Evolutionary conservation across 2,329 filamentous ascomycete species (phyloP).

Genomic region (Cephalotrichum gorgonifer): DNA sequence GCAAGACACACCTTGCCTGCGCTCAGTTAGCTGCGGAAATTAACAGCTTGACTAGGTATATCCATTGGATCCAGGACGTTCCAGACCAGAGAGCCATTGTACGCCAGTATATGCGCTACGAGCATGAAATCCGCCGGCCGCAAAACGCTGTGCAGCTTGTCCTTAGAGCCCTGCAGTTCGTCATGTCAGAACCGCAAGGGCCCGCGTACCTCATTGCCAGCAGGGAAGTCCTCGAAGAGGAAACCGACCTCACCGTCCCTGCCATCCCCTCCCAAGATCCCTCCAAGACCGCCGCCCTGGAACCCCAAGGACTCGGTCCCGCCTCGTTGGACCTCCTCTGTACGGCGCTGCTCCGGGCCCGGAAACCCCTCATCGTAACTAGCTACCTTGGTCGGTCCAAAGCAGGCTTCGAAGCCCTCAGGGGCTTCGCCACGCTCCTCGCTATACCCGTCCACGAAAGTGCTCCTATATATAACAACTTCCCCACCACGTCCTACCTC

Average conservation of each 20-base stretch:
- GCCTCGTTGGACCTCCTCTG: conserved; percentile 6
- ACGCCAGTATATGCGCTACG: conserved; percentile 18
- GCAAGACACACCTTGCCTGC: neutral
- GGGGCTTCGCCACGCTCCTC: conserved; percentile 10
- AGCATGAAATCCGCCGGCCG: conserved; percentile 16
- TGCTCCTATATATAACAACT: conserved; percentile 33
- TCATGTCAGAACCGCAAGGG: conserved; percentile 15
- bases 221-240: conserved; percentile 14
- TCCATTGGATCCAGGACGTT: conserved; percentile 32
- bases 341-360: conserved; percentile 1
- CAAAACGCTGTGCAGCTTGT: conserved; percentile 17
- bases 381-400: conserved; percentile 8
- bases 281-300: conserved; percentile 4
- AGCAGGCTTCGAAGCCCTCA: conserved; percentile 8
- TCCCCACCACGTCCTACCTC: conserved; percentile 11
- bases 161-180: conserved; percentile 15
- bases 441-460: conserved; percentile 34
- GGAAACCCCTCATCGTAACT: conserved; percentile 9
- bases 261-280: conserved; percentile 7
- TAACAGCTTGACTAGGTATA: conserved; percentile 14
- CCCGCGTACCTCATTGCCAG: conserved; percentile 16
- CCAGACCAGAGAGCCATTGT: conserved; percentile 28
- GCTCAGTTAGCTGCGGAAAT: neutral
- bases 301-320: conserved; percentile 6
- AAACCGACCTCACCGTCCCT: conserved; percentile 5